These are phyloP conservation scores for Dissophora globulifera DNA, from an alignment of 192 early-diverging fungal species.

Conservation along the genomic window DNA sequence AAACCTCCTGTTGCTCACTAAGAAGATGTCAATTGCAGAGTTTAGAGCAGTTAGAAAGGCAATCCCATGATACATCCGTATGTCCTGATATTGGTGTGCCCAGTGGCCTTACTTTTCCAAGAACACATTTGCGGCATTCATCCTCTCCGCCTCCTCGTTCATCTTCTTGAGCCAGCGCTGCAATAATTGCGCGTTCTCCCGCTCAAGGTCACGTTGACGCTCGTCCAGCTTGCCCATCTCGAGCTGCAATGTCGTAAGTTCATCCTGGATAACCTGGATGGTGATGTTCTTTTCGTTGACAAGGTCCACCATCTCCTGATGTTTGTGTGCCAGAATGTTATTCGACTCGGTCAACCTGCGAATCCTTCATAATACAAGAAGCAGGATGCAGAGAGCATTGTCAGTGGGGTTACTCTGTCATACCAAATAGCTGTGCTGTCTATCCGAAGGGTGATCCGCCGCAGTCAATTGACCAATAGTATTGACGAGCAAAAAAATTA, in stretches of 20 bases:
- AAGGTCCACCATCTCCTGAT: constrained; percentile 55
- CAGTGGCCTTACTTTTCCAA: constrained; percentile 75
- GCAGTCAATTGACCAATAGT: background rate
- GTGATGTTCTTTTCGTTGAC: constrained; percentile 91
- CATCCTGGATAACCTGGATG: constrained; percentile 93
- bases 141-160: constrained; percentile 88
- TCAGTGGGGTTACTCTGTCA: background rate
- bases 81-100: constrained; percentile 46
- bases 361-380: constrained; percentile 34
- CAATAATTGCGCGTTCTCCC: constrained; percentile 88
- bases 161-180: constrained; percentile 92
- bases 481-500: constrained; percentile 11
- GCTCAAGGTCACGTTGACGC: constrained; percentile 70
- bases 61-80: too few relatives aligned
- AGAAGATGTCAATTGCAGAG: too few relatives aligned
- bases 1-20: constrained; percentile 31
- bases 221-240: constrained; percentile 86
- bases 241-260: constrained; percentile 88
- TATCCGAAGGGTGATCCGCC: background rate
- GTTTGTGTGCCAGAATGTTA: constrained; percentile 31
- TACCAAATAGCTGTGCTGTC: background rate
- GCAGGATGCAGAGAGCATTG: background rate
- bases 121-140: constrained; percentile 94
- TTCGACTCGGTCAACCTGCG: constrained; percentile 48
- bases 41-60: too few relatives aligned